Evolutionary conservation across 2,329 filamentous ascomycete species (phyloP).

Genomic region (Colletotrichum lini): DNA sequence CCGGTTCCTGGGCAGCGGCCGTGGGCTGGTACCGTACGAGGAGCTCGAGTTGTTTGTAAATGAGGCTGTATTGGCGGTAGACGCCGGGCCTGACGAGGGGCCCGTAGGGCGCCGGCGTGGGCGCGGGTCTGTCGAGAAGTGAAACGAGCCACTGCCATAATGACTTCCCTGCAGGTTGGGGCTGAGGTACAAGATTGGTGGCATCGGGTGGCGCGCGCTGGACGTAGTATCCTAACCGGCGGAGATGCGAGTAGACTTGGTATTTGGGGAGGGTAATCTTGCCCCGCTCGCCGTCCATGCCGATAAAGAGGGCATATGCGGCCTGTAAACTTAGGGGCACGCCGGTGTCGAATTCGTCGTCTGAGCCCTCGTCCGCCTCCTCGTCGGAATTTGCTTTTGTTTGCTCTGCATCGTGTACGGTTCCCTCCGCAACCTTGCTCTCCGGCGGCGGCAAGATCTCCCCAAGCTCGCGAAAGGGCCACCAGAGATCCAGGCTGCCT

Average conservation of each 20-base stretch:
- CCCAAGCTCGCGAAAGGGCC: constrained; percentile 73
- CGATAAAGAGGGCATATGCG: constrained; percentile 88
- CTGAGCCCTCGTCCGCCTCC: constrained; percentile 46
- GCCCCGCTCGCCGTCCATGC: constrained; percentile 73
- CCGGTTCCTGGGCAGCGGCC: constrained; percentile 47
- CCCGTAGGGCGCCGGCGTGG: constrained; percentile 58
- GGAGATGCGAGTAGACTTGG: constrained; percentile 89
- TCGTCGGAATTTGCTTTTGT: constrained; percentile 45
- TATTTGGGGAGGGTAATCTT: constrained; percentile 83
- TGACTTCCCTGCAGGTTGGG: constrained; percentile 44
- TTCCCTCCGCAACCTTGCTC: constrained; percentile 48
- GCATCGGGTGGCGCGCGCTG: constrained; percentile 71
- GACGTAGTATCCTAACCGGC: constrained; percentile 85
- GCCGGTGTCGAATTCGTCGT: constrained; percentile 71
- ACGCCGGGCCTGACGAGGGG: constrained; percentile 75
- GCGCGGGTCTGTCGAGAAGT: constrained; percentile 54
- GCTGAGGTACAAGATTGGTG: not conserved
- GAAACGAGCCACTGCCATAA: constrained; percentile 70
- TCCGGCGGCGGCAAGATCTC: constrained; percentile 59
- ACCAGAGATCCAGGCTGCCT: constrained; percentile 89
- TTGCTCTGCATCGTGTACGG: constrained; percentile 40
- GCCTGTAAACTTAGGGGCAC: constrained; percentile 93
- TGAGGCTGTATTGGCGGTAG: constrained; percentile 76
- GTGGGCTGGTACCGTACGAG: constrained; percentile 78
- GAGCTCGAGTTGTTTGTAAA: constrained; percentile 83